Evolutionary conservation across 1,284 basidiomycete genomes (phyloP), one percentile per base, ranked within the genome.

Genomic region (Austroboletus niveus): DNA sequence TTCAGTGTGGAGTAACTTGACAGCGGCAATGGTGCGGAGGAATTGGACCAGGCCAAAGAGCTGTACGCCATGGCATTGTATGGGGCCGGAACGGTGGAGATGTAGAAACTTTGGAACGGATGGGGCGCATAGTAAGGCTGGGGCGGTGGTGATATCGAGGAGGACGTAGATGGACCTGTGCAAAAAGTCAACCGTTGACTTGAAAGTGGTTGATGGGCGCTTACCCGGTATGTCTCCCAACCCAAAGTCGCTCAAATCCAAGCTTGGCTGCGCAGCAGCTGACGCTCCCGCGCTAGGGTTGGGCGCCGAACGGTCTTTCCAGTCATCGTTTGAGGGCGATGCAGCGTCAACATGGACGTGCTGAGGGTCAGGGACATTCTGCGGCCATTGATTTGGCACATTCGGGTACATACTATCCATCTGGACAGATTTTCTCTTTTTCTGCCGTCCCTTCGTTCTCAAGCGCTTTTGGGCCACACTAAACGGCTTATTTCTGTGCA

Each of bases 1-100:
- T 89, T 87, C 48, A 89, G 67, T 30, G 82, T 82, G 12, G 87
- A 89, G 57, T 89, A 89, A 53, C 72, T 82, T 8, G 87, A 89
- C 31, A 89, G 66, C 1, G 87, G 87, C 7, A 89, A 68, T 41
- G 76, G 72, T 8, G 73, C 61, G 12, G 72, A 62, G 34, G 74
- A 65, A 29, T 62, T 59, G 1, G 74, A 57, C 79, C 81, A 84
- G 22, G 72, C 59, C 36, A 78, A 64, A 1, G 69, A 56, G 34
- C 75, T 72, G 55, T 84, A 84, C 6, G 76, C 63, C 59, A 82
- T 72, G 5, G 77, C 72, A 57, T 79, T 79, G 68, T 78, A 84
- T 6, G 82, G 75, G 3, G 75, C 67, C 9, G 75, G 65, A n/a
- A 76, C 65, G 46, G 72, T 62, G 57, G 68, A 72, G 60, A 63